Evolutionary conservation across 306 rosid species (phyloP).

Genomic region (Alnus rubra): DNA sequence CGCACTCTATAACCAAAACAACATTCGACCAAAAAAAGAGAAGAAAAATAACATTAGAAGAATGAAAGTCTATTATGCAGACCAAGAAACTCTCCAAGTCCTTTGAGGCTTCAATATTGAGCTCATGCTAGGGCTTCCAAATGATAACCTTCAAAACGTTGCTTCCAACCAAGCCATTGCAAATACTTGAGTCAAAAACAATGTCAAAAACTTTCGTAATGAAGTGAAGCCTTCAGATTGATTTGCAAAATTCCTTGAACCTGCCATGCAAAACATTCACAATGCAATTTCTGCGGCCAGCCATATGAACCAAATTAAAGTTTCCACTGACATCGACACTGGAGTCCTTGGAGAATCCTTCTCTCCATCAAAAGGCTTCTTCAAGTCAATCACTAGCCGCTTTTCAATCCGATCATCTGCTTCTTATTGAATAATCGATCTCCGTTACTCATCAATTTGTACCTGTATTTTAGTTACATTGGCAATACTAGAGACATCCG

Average conservation of each 20-base stretch:
- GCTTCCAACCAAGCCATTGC: slow-evolving; percentile 34
- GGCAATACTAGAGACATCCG: too few relatives aligned
- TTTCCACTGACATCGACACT: slow-evolving; percentile 37
- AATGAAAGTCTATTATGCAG: slow-evolving; percentile 38
- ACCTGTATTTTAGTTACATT: slow-evolving; percentile 37
- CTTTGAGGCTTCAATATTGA: slow-evolving; percentile 49
- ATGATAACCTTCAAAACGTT: background rate
- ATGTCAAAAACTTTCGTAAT: slow-evolving; percentile 43
- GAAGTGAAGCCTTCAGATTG: slow-evolving; percentile 19
- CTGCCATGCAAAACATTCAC: slow-evolving; percentile 48
- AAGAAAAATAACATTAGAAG: slow-evolving; percentile 27
- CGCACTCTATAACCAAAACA: too few relatives aligned
- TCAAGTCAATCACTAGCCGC: background rate
- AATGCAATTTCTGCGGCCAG: slow-evolving; percentile 29
- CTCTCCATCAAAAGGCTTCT: slow-evolving; percentile 48
- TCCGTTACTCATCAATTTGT: slow-evolving; percentile 43
- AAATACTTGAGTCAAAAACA: slow-evolving; percentile 40
- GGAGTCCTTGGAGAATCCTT: slow-evolving; percentile 28
- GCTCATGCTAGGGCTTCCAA: slow-evolving; percentile 25
- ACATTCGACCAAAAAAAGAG: too few relatives aligned
- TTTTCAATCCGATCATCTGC: slow-evolving; percentile 25
- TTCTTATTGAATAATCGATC: slow-evolving; percentile 26
- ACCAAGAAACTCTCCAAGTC: slow-evolving; percentile 36
- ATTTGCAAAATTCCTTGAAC: slow-evolving; percentile 26
- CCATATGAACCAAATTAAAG: slow-evolving; percentile 31